Conservation (phyloP, 306 rosid genomes). For the Medicago lupulina region DNA sequence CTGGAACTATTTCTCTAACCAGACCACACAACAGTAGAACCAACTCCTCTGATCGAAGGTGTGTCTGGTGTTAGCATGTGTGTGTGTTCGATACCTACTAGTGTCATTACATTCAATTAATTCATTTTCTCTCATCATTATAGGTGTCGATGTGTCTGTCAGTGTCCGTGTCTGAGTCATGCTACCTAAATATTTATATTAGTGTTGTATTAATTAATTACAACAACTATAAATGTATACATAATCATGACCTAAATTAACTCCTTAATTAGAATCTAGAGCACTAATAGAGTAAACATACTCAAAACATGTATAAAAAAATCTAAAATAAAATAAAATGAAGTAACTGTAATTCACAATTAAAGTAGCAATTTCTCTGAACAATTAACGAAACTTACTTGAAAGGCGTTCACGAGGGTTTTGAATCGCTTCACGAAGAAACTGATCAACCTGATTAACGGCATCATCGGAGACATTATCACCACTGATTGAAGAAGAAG, state of each 20-base stretch:
- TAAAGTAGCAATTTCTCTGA: conserved; percentile 7
- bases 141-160: too few species aligned
- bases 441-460: conserved; percentile 80
- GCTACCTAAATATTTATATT: too few species aligned
- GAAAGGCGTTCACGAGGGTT: conserved; percentile 97
- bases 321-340: background rate
- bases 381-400: conserved; percentile 49
- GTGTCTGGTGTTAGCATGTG: too few species aligned
- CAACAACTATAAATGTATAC: background rate
- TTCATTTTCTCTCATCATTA: too few species aligned
- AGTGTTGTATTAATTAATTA: background rate
- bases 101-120: too few species aligned
- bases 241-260: conserved; percentile 15
- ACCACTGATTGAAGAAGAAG: conserved; percentile 42
- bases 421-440: conserved; percentile 92
- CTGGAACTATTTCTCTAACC: background rate
- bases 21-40: background rate
- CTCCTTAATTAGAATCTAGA: conserved; percentile 3
- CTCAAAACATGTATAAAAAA: background rate
- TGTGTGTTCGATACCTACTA: too few species aligned
- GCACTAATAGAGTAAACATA: conserved; percentile 5
- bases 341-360: background rate
- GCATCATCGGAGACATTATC: conserved; percentile 62
- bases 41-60: background rate
- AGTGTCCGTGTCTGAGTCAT: too few species aligned